Evolutionary conservation across 108 stramenopile species (phyloP).

Genomic region (Poteriospumella lacustris): DNA sequence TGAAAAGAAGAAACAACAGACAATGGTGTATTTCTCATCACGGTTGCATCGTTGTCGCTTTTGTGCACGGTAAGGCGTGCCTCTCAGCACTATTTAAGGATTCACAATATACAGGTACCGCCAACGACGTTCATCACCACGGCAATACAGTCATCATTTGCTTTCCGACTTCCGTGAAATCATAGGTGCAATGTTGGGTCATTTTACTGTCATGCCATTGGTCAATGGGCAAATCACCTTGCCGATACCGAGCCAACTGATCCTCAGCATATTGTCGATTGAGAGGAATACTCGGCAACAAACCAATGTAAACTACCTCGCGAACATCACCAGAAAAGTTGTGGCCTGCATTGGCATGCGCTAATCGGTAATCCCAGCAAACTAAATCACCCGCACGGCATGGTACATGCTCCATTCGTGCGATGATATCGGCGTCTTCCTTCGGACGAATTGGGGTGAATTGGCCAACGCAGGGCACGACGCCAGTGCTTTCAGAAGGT

Average conservation of each 20-base stretch:
- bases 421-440: constrained; percentile 67
- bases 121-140: no score
- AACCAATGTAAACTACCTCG: constrained; percentile 75
- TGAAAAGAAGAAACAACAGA: no score
- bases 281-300: constrained; percentile 69
- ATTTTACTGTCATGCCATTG: constrained; percentile 56
- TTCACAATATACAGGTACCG: no score
- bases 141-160: constrained; percentile 32
- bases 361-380: constrained; percentile 82
- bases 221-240: constrained; percentile 44
- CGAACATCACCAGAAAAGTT: constrained; percentile 57
- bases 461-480: constrained; percentile 71
- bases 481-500: neutral
- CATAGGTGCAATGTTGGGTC: neutral
- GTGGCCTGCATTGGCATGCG: constrained; percentile 76
- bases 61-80: no score
- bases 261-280: constrained; percentile 66
- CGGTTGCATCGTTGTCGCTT: no score
- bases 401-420: constrained; percentile 66
- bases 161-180: constrained; percentile 38
- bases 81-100: no score
- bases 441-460: constrained; percentile 78
- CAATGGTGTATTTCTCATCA: no score
- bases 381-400: constrained; percentile 72
- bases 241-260: constrained; percentile 58